These are phyloP conservation scores for Austroboletus rostrupii DNA, from an alignment of 1,284 basidiomycete species.

Conservation along the genomic window DNA sequence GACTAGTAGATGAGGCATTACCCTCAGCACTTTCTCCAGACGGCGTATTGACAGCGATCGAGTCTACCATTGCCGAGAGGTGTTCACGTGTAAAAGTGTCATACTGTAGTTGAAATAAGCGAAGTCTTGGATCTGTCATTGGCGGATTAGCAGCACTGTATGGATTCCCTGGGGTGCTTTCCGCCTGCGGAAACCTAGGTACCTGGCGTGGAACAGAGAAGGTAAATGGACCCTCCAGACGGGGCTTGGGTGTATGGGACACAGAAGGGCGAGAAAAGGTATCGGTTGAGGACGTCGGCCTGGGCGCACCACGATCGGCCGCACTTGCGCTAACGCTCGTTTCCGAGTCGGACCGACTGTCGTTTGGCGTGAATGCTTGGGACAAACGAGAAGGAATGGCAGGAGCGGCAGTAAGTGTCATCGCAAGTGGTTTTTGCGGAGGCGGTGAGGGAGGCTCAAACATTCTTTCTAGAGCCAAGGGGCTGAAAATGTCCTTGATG, in stretches of 20 bases:
- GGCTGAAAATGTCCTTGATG: constrained; percentile 82
- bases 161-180: constrained; percentile 54
- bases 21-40: constrained; percentile 45
- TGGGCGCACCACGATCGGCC: constrained; percentile 8
- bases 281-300: constrained; percentile 21
- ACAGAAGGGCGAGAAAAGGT: constrained; percentile 14
- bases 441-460: constrained; percentile 86
- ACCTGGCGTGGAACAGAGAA: constrained; percentile 58
- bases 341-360: constrained; percentile 27
- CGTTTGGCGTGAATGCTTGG: constrained; percentile 30
- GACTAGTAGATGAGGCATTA: constrained; percentile 43
- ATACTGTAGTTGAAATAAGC: constrained; percentile 87
- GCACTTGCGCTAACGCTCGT: constrained; percentile 3
- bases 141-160: constrained; percentile 36
- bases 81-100: constrained; percentile 93
- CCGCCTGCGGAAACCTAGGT: constrained; percentile 39
- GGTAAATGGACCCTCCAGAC: constrained; percentile 65
- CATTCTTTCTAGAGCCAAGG: constrained; percentile 81
- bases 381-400: constrained; percentile 35
- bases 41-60: constrained; percentile 75
- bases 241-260: constrained; percentile 28
- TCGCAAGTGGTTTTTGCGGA: constrained; percentile 21
- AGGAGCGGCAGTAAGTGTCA: constrained; percentile 29
- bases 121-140: constrained; percentile 67
- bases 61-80: constrained; percentile 87